Evolutionary conservation across 1,284 basidiomycete species (phyloP), one percentile per base, ranked within the genome.

Genomic region (Porodaedalea pini): DNA sequence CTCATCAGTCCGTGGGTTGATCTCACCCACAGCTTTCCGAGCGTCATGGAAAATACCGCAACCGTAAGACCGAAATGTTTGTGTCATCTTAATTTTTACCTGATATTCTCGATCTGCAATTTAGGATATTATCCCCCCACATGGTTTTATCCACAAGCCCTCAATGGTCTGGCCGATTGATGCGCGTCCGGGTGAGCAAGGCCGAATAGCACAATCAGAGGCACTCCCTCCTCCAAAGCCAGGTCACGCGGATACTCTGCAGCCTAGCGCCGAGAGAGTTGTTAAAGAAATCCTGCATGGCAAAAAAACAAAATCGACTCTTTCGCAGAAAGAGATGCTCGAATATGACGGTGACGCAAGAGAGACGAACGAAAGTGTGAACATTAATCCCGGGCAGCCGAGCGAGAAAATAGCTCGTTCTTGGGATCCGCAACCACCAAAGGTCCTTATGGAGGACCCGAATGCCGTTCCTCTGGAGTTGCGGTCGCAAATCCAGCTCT

Each of bases 1-100:
- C 73, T 91, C 17, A 88, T 92, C 62, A 87, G 85, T 60, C 89
- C 89, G 1, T 91, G 88, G 88, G 85, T 88, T 10, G 92, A 94
- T 68, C 73, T 94, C 36, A 93, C 90, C 0, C 92, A 94, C 66
- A 88, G 84, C 50, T 92, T 95, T 65, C 88, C 89, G 0, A 90
- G 87, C 52, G 82, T 95, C 37, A 77, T 90, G 74, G 66, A 80
- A 49, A 94, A 94, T 67, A 82, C 80, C 0, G 73, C 75, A 2
- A 90, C 83, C 41, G 85, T 89, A 19, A 69, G 80, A 21, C 68
- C 69, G 25, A 67, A 65, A 25, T 63, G 71, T 27, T 65, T 66
- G 23, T 23, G n/a, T 11, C n/a, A n/a, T n/a, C 17, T 4, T 23
- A 23, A 19, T 10, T 19, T 23, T 11, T 23, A 23, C 11, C 41